phyloP scores from a whole-genome alignment of 1,284 basidiomycete species.

The Malassezia brasiliensis region DNA sequence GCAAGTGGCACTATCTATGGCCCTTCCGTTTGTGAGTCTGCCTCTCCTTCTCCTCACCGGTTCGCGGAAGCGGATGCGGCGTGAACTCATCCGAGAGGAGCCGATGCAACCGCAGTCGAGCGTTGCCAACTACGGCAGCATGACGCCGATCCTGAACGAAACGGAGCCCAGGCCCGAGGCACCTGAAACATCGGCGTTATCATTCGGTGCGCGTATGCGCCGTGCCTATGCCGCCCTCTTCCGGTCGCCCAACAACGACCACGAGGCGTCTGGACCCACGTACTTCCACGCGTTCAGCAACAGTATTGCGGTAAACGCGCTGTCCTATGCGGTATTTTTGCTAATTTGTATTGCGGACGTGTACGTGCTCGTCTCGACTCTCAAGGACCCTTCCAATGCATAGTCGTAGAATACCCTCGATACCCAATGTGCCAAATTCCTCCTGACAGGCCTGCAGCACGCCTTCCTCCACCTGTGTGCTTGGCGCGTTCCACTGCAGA shows the following conservation, averaged over 20 bases:
- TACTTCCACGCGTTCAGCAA: conserved; percentile 9
- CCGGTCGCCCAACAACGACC: background rate
- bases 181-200: background rate
- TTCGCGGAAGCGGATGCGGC: conserved; percentile 15
- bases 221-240: background rate
- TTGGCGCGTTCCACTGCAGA: too few species aligned
- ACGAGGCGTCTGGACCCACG: background rate
- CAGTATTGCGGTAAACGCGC: background rate
- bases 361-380: conserved; percentile 5
- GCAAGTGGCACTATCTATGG: conserved; percentile 77
- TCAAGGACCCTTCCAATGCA: conserved; percentile 12
- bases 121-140: background rate
- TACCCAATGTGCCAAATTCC: too few species aligned
- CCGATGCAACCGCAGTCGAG: background rate
- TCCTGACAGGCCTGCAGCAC: too few species aligned
- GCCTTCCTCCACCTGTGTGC: too few species aligned
- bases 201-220: background rate
- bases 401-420: background rate
- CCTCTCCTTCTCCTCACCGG: conserved; percentile 37
- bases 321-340: conserved; percentile 13
- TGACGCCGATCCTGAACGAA: background rate
- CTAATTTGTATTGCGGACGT: conserved; percentile 17
- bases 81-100: conserved; percentile 2
- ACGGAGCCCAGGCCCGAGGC: background rate
- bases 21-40: conserved; percentile 60